These are phyloP conservation scores for Hyaloscypha finlandica DNA, from an alignment of 495 filamentous ascomycete species.

Conservation along the genomic window DNA sequence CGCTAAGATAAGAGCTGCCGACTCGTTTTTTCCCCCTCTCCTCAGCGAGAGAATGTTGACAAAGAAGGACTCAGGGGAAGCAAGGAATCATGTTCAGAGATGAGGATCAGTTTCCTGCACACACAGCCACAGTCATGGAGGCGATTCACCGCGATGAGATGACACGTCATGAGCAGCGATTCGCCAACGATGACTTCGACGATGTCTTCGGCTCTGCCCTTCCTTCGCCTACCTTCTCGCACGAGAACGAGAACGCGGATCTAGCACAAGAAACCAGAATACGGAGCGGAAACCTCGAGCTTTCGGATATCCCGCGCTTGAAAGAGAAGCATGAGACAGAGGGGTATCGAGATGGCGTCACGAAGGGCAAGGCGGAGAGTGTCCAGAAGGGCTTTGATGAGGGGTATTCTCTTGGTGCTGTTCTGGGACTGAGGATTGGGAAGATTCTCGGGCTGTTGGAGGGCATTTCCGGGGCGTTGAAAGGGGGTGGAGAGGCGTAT, in stretches of 20 bases:
- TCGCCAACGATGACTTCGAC: constrained; percentile 28
- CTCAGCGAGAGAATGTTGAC: not conserved
- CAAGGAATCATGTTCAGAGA: constrained; percentile 18
- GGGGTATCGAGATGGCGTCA: constrained; percentile 90
- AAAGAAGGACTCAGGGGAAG: not conserved
- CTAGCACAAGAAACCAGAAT: not conserved
- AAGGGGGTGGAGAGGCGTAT: constrained; percentile 26
- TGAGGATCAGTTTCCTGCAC: constrained; percentile 4
- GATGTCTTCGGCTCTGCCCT: constrained; percentile 35
- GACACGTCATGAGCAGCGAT: not conserved
- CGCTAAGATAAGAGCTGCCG: constrained; percentile 7
- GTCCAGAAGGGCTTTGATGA: constrained; percentile 89
- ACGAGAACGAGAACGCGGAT: not conserved
- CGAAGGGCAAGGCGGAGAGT: constrained; percentile 63
- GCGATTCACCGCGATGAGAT: not conserved
- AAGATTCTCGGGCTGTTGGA: constrained; percentile 71
- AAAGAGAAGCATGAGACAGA: constrained; percentile 73
- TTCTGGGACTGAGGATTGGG: constrained; percentile 71
- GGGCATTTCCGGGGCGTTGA: constrained; percentile 49
- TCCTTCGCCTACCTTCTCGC: constrained; percentile 17
- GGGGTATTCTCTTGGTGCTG: constrained; percentile 77
- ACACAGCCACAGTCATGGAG: not conserved
- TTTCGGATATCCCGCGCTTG: constrained; percentile 74
- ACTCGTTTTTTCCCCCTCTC: not conserved
- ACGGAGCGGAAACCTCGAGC: constrained; percentile 37